Conservation (phyloP, 2,329 filamentous ascomycete genomes). For the Ophiostoma sp. region DNA sequence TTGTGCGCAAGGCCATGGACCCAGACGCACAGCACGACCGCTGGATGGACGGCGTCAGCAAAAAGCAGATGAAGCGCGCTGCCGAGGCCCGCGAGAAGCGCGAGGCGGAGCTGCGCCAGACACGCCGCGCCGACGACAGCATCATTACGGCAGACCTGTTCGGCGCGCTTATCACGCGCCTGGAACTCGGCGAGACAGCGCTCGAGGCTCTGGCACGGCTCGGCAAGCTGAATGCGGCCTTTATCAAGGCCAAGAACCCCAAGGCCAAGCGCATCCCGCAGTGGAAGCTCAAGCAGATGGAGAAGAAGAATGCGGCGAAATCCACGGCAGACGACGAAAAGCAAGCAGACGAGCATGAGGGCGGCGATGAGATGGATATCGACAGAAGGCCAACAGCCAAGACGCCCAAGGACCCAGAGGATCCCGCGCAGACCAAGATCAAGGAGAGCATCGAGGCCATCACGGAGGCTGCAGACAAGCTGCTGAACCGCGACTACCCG, state of each 20-base stretch:
- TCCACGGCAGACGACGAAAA: neutral
- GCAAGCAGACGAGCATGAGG: neutral
- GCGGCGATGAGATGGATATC: constrained; percentile 61
- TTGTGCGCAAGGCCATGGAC: constrained; percentile 79
- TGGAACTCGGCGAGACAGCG: constrained; percentile 78
- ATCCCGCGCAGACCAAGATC: constrained; percentile 63
- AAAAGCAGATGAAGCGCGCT: constrained; percentile 86
- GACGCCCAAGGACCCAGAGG: constrained; percentile 50
- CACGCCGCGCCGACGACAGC: constrained; percentile 72
- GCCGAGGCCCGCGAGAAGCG: constrained; percentile 81
- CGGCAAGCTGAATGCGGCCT: constrained; percentile 47
- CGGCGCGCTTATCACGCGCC: constrained; percentile 60
- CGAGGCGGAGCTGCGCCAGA: constrained; percentile 67
- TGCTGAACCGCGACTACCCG: constrained; percentile 73
- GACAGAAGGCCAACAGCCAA: constrained; percentile 57
- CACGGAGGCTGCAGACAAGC: constrained; percentile 81
- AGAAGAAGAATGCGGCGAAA: constrained; percentile 46
- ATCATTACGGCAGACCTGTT: constrained; percentile 80
- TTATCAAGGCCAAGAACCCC: constrained; percentile 37
- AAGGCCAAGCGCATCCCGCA: constrained; percentile 56
- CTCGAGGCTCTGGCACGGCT: constrained; percentile 82
- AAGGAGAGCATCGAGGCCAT: constrained; percentile 72
- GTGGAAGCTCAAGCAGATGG: constrained; percentile 53
- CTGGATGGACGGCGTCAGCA: constrained; percentile 88
- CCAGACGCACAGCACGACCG: constrained; percentile 85